phyloP scores from a whole-genome alignment of 1,139 yeast genomes.

The Yamadazyma pseudoaaseri region DNA sequence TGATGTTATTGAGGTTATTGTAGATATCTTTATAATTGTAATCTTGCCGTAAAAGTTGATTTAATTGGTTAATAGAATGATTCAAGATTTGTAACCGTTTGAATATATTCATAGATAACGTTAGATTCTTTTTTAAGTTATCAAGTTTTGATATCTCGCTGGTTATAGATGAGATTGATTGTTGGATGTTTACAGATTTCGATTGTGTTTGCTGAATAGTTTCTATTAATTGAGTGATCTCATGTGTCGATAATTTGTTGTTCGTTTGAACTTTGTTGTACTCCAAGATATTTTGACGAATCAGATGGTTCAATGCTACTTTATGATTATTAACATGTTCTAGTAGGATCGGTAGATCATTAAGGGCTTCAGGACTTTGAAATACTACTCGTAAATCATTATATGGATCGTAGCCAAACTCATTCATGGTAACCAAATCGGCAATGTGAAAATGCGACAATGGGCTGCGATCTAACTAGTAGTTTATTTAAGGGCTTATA shows the following conservation, averaged over 20 bases:
- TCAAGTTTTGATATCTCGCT: constrained; percentile 76
- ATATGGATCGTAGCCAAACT: constrained; percentile 18
- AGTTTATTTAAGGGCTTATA: too few relatives aligned
- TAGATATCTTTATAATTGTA: constrained; percentile 65
- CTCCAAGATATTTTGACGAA: constrained; percentile 28
- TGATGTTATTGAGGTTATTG: constrained; percentile 70
- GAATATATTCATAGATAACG: constrained; percentile 78
- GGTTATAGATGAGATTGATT: constrained; percentile 68
- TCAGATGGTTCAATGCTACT: constrained; percentile 39
- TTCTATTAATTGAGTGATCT: constrained; percentile 49
- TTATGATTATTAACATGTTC: constrained; percentile 43
- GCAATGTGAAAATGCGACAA: neutral
- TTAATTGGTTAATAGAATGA: constrained; percentile 60
- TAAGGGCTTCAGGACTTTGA: constrained; percentile 40
- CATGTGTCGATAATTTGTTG: constrained; percentile 26
- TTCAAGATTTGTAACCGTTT: constrained; percentile 81
- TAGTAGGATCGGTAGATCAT: constrained; percentile 47
- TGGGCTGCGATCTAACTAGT: too few relatives aligned
- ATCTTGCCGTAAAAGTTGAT: constrained; percentile 48
- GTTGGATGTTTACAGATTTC: constrained; percentile 49
- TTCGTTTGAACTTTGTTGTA: constrained; percentile 22
- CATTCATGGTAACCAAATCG: constrained; percentile 12
- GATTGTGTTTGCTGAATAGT: constrained; percentile 26
- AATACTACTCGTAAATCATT: constrained; percentile 37
- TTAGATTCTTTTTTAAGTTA: constrained; percentile 77